Base-by-base conservation (phyloP, 495 filamentous ascomycete species). In the Daldinia decipiens region DNA sequence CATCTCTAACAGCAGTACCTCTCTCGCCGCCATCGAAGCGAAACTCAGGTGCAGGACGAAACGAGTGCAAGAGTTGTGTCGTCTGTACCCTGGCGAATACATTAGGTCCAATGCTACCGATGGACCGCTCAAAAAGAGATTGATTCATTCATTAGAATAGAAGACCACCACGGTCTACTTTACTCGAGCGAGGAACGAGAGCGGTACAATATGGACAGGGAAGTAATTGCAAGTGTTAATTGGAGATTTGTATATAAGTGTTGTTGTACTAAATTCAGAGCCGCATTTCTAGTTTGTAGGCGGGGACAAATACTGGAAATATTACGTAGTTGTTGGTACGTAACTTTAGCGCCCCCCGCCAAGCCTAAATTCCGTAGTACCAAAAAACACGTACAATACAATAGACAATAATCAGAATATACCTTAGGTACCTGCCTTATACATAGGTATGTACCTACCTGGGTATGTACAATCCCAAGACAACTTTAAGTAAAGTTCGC, bases 71-170 rank as follows among this genome's bases (percentile, higher is more conserved):
- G 52, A 92, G 84, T 36, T 83, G 83, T 15, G 87, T 83, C 1
- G 86, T 89, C 59, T 92, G 85, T 13, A 88, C 83, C 64, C 85
- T 79, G 72, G 91, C 85, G 67, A 95, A 87, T 15, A 80, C 80
- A 67, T 86, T 82, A 29, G 88, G 87, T 52, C 81, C 79, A 32
- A 90, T 80, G 71, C 82, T 84, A 75, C 93, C 93, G 13, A 88
- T 79, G 56, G 90, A 86, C 77, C 92, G 88, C 75, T 90, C 88
- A 70, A 95, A 83, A 21, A 96, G 86, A 73, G 89, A 87, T 59
- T 87, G 86, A 88, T 93, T 92, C 93, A 96, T 95, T 82, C 88
- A 91, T 90, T 58, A 79, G 74, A 47, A 39, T 59, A 26, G 45
- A 62, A 60, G 55, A 55, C 60, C 55, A 4, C 11, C 0, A 26